A percentile compares a stretch with the other conserved stretches of the same genome.
phyloP scores from a whole-genome alignment of 805 yeast genomes.

The Nakazawaea siamensis region DNA sequence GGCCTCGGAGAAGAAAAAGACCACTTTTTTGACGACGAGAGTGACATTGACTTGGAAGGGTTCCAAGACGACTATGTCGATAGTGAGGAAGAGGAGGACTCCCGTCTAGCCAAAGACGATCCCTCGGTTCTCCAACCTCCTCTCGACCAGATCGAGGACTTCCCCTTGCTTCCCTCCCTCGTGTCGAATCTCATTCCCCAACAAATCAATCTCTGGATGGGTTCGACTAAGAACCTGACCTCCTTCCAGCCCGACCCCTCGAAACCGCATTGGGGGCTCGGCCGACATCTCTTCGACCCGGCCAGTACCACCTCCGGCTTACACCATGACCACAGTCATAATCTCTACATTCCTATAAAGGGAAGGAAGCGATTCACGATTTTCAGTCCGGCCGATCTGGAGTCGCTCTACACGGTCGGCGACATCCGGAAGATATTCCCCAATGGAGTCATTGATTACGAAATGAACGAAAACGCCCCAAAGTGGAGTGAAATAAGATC shows the following conservation, averaged over 20 bases:
- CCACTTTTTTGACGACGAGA: too few species aligned
- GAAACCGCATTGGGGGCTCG: conserved; percentile 31
- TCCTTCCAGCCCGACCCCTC: conserved; percentile 11
- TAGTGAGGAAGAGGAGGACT: conserved; percentile 13
- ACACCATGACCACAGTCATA: conserved; percentile 79
- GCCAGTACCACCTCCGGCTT: conserved; percentile 62
- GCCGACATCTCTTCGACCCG: conserved; percentile 34
- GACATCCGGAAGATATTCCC: conserved; percentile 38
- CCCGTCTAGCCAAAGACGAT: conserved; percentile 11
- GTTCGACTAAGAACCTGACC: conserved; percentile 18
- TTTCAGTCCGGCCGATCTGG: conserved; percentile 56
- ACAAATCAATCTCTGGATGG: conserved; percentile 73
- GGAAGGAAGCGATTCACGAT: conserved; percentile 64
- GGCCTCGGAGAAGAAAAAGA: too few species aligned
- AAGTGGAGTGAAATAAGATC: conserved; percentile 54
- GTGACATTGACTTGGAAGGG: conserved; percentile 35
- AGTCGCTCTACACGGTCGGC: conserved; percentile 57
- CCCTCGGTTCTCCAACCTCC: conserved; percentile 42
- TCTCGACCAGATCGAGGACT: conserved; percentile 23
- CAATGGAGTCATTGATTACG: conserved; percentile 66
- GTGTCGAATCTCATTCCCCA: conserved; percentile 45
- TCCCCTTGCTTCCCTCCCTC: conserved; percentile 35
- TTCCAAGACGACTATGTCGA: conserved; percentile 41
- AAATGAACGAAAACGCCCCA: conserved; percentile 43
- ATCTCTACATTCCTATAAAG: conserved; percentile 50